Evolutionary conservation across 345 rosid species (phyloP).

Genomic region (Eucalyptus cloeziana): DNA sequence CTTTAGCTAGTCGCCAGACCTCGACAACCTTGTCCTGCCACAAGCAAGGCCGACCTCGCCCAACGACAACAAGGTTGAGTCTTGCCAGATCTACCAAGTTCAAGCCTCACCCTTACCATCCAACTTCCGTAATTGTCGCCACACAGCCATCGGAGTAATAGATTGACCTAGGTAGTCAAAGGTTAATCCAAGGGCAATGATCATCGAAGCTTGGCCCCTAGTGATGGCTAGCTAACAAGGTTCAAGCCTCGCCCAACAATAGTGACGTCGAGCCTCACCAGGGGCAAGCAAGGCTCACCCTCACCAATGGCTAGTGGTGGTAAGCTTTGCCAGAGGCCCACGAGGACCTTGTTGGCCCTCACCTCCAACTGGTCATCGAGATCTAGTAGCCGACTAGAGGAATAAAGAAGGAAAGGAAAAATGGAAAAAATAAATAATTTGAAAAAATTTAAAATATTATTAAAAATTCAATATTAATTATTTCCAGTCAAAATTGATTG

Average conservation of each 20-base stretch:
- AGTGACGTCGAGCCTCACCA: background rate
- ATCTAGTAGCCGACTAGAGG: background rate
- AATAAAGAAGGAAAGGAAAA: too few relatives aligned
- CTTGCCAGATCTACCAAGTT: background rate
- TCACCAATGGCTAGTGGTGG: too few relatives aligned
- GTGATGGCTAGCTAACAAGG: background rate
- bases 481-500: too few relatives aligned
- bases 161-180: background rate
- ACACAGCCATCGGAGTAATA: background rate
- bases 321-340: background rate
- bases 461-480: too few relatives aligned
- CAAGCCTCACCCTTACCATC: background rate
- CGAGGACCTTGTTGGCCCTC: fast-evolving
- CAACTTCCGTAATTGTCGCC: background rate
- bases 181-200: background rate
- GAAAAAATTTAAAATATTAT: too few relatives aligned
- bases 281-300: background rate
- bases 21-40: too few relatives aligned
- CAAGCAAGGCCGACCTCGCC: too few relatives aligned
- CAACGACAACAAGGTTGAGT: too few relatives aligned
- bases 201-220: background rate
- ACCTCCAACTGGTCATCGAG: background rate
- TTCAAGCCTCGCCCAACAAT: background rate
- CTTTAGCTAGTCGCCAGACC: fast-evolving
- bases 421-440: fast-evolving